Evolutionary conservation across 73 alveolate genomes (phyloP).

Genomic region (Tetrahymena thermophila): DNA sequence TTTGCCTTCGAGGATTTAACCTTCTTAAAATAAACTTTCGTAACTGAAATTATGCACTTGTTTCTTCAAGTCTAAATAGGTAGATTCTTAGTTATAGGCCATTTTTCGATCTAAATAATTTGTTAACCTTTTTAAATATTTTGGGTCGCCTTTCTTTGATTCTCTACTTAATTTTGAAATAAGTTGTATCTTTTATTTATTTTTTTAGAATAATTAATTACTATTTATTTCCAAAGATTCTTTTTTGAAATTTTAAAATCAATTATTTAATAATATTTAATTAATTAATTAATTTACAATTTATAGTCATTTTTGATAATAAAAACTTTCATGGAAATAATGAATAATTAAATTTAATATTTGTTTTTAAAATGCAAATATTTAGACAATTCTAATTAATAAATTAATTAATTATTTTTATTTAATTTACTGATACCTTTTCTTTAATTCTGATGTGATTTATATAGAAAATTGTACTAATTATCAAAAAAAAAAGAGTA

Average conservation of each 20-base stretch:
- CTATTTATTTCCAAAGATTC: neutral
- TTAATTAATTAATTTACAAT: too few relatives aligned
- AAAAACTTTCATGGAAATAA: too few relatives aligned
- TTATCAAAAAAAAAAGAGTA: too few relatives aligned
- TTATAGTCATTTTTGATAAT: too few relatives aligned
- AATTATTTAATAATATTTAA: neutral
- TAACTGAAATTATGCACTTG: conserved; percentile 21
- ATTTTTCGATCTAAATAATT: neutral
- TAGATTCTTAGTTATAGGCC: conserved; percentile 41
- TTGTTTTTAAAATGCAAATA: neutral
- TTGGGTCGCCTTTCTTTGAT: neutral
- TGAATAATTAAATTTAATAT: too few relatives aligned
- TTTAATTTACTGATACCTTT: neutral
- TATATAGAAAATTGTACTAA: neutral
- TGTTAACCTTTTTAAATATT: neutral
- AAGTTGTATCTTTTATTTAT: neutral
- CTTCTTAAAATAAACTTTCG: conserved; percentile 20
- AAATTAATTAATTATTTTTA: too few relatives aligned
- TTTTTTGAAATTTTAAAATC: neutral
- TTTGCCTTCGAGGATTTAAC: neutral
- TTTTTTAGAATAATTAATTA: neutral
- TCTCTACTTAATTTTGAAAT: neutral
- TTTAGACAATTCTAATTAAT: neutral
- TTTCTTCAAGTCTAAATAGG: conserved; percentile 22
- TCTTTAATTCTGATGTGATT: neutral